Evolutionary conservation across 176 grass and related monocot genomes (phyloP).

Genomic region (Triticum turgidum): DNA sequence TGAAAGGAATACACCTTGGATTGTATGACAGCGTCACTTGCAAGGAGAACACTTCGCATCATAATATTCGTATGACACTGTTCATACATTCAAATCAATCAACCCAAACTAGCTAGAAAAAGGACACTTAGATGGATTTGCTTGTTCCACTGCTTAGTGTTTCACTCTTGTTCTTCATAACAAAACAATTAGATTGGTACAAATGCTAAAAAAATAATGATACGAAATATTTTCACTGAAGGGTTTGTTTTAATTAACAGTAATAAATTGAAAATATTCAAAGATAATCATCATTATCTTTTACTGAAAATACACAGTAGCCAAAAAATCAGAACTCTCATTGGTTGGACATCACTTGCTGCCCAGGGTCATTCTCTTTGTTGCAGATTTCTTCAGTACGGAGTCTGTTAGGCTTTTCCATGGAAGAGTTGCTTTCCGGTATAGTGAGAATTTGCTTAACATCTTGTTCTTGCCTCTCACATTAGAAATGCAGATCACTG

Average conservation of each 20-base stretch:
- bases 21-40: not conserved
- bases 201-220: not conserved
- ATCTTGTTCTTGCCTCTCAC: slow-evolving; percentile 5
- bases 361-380: slow-evolving; percentile 18
- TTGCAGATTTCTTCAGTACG: slow-evolving; percentile 5
- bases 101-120: not conserved
- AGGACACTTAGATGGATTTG: not conserved
- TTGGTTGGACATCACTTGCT: slow-evolving; percentile 22
- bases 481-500: slow-evolving; percentile 20
- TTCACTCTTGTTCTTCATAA: not conserved
- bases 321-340: slow-evolving; percentile 32
- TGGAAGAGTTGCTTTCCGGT: not conserved
- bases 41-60: not conserved
- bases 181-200: not conserved
- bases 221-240: not conserved
- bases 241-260: not conserved
- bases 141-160: not conserved
- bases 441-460: not conserved
- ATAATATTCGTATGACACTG: not conserved
- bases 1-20: not conserved
- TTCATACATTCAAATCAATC: not conserved
- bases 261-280: not conserved
- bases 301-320: not conserved
- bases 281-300: not conserved
- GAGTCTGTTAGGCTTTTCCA: slow-evolving; percentile 4